phyloP scores from a whole-genome alignment of 1,284 basidiomycete species.

The Marasmius fiardii region DNA sequence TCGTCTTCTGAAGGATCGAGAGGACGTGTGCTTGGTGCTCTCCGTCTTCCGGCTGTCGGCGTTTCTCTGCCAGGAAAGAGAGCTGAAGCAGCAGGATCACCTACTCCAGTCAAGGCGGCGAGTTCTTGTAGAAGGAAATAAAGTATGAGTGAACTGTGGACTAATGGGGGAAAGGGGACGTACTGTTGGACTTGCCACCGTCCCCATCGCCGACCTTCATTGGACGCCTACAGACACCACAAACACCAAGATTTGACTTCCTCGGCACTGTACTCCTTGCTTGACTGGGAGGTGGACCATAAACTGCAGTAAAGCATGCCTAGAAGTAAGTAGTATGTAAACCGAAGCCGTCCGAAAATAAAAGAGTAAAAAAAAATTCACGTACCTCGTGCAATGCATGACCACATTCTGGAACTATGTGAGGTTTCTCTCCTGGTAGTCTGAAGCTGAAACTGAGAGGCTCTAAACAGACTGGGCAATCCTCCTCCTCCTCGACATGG shows the following conservation, averaged over 20 bases:
- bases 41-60: slow-evolving; percentile 38
- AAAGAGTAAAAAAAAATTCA: slow-evolving; percentile 16
- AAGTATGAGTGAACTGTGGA: background rate
- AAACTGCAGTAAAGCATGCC: slow-evolving; percentile 95
- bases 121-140: slow-evolving; percentile 53
- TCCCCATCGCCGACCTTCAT: slow-evolving; percentile 91
- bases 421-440: slow-evolving; percentile 92
- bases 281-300: slow-evolving; percentile 79
- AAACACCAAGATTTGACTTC: slow-evolving; percentile 86
- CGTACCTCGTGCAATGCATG: slow-evolving; percentile 92
- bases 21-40: slow-evolving; percentile 16
- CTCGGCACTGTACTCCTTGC: slow-evolving; percentile 50
- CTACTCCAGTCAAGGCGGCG: slow-evolving; percentile 86
- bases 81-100: slow-evolving; percentile 48
- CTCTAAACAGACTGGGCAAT: slow-evolving; percentile 90
- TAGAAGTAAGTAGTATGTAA: slow-evolving; percentile 27
- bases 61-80: slow-evolving; percentile 70
- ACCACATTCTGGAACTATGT: slow-evolving; percentile 96
- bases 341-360: slow-evolving; percentile 13
- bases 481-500: slow-evolving; percentile 69
- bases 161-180: slow-evolving; percentile 30
- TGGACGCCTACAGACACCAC: slow-evolving; percentile 92
- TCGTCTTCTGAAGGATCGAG: slow-evolving; percentile 77
- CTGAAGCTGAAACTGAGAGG: slow-evolving; percentile 85
- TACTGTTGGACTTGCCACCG: slow-evolving; percentile 82